Evolutionary conservation across 192 early-diverging fungal species (phyloP), one percentile per base, ranked within the genome.

Genomic region (Geranomyces michiganensis): DNA sequence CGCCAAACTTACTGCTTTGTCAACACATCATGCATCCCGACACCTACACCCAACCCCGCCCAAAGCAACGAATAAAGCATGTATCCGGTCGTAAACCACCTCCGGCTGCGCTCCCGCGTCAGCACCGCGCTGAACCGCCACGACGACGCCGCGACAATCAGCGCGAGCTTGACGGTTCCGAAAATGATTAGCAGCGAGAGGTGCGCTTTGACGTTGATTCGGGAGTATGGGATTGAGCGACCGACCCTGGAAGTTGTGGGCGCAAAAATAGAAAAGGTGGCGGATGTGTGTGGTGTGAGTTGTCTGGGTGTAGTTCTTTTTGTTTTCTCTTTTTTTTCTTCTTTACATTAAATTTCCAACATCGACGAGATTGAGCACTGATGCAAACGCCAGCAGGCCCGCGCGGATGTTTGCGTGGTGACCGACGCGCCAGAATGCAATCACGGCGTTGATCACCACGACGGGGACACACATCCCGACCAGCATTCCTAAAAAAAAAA

Each of bases 361-460:
- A 47, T 66, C 65, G 36, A 24, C 65, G 0, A 66, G 9, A 3
- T 66, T 44, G 26, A 66, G 0, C 24, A 49, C n/a, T 9, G 65
- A 48, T 19, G 65, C 65, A 17, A 26, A 17, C 12, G 47, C 24
- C 41, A 66, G 47, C 4, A 66, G 31, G 1, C 10, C 10, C 10
- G 65, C 36, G 24, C 65, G 65, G 24, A 36, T n/a, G 22, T 44
- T 48, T 10, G 65, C 24, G 19, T 49, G 43, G 12, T 22, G 14
- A n/a, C 26, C 14, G 14, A 66, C 36, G 6, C 65, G 41, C 65
- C 65, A 66, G 26, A 66, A 36, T 14, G 65, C 65, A 44, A 66
- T 44, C 13, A 32, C 24, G 26, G 47, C 43, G 9, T 36, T 46
- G 13, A 32, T 9, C 1, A 46, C n/a, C 9, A 48, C 47, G 0